These are phyloP conservation scores for Tulasnella calospora DNA, from an alignment of 768 basidiomycete genomes.

Conservation along the genomic window DNA sequence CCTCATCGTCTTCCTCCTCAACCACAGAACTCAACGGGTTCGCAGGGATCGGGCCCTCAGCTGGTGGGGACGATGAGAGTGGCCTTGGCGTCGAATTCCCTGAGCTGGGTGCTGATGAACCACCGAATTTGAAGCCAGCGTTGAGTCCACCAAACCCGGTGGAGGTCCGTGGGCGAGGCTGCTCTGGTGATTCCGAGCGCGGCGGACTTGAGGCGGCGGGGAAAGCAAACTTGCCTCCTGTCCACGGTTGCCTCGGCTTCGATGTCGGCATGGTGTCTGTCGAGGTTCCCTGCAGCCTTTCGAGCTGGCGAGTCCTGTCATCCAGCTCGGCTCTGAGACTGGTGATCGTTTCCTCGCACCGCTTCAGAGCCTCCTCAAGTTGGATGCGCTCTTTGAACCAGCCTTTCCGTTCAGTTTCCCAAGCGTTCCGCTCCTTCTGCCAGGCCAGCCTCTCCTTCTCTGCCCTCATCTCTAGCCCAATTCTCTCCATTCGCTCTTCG, in stretches of 20 bases:
- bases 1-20: constrained; percentile 23
- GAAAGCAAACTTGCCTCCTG: constrained; percentile 11
- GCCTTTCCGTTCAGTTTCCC: constrained; percentile 43
- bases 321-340: constrained; percentile 36
- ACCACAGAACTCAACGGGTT: not conserved
- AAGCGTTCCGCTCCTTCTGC: constrained; percentile 18
- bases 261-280: not conserved
- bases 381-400: constrained; percentile 40
- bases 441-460: constrained; percentile 16
- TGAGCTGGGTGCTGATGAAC: not conserved
- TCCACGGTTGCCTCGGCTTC: not conserved
- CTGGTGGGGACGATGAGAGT: not conserved
- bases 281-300: not conserved
- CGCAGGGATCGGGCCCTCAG: not conserved
- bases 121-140: constrained; percentile 22
- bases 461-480: constrained; percentile 10
- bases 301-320: constrained; percentile 28
- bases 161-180: constrained; percentile 1
- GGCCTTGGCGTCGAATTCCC: not conserved
- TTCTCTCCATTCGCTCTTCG: constrained; percentile 10
- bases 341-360: constrained; percentile 48
- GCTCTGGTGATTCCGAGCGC: not conserved
- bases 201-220: constrained; percentile 3
- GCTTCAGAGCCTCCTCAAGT: constrained; percentile 44
- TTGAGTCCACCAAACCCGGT: constrained; percentile 8